Base-by-base conservation (phyloP, 768 basidiomycete genomes). In the Porphyrellus cyaneotinctus region DNA sequence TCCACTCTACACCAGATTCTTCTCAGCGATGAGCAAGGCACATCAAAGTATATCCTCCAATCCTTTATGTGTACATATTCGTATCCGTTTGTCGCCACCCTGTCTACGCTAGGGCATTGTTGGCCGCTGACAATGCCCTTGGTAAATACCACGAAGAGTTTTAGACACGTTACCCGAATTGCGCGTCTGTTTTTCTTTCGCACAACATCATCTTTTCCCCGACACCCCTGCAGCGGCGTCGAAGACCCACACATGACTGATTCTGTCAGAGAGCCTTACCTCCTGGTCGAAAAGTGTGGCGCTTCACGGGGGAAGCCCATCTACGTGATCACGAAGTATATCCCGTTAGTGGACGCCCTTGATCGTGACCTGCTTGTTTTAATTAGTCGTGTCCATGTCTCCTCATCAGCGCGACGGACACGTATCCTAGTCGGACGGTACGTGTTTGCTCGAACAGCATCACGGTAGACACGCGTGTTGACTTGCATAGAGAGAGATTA, bases 261-360 rank as follows among this genome's bases (percentile, higher is more conserved):
- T 26, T 37, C 54, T 53, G 23, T 23, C 23, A 42, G 24, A 17
- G 67, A 70, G 51, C 74, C 72, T 37, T 69, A 69, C 51, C 70
- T 74, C 43, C 63, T 75, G 48, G 70, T 74, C 30, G 72, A 74
- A 60, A 75, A 74, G 59, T 74, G 72, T 51, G 72, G 72, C 11
- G 69, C 74, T 32, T 69, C 69, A 28, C 67, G 73, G n/a, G 72
- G 74, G 42, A 70, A 66, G 46, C 72, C 72, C 45, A 74, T 74
- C 57, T 74, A 74, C 50, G 72, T 74, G 57, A 75, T 74, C 62
- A 74, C 72, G 18, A 74, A 74, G 58, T 58, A 74, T 43, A 70
- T 60, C 33, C 74, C 72, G 74, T 74, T 54, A 73, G 73, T 74
- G 26, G 44, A 38, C 47, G 36, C 39, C 42, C 18, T 46, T 49